Conservation (phyloP, 208 protist genomes). For the Trypanosomatidae sp. region DNA sequence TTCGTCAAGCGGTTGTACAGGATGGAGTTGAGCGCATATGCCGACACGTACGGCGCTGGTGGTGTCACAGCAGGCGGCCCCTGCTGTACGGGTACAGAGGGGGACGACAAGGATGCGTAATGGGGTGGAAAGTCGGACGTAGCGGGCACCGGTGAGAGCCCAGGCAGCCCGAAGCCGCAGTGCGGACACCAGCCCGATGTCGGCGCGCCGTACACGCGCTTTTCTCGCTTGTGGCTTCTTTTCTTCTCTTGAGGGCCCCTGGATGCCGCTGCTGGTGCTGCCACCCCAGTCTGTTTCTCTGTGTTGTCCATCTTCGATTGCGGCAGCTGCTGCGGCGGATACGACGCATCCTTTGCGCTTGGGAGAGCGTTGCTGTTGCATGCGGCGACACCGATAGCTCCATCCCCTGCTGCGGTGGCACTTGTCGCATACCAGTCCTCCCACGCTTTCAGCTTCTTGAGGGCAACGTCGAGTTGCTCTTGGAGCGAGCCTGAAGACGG, state of each 20-base stretch:
- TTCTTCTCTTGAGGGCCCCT: background rate
- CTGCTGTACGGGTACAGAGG: background rate
- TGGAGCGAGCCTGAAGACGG: conserved; percentile 14
- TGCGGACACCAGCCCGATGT: background rate
- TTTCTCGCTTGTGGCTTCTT: background rate
- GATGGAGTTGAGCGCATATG: conserved; percentile 1
- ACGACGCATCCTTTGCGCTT: background rate
- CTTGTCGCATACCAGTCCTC: conserved; percentile 52
- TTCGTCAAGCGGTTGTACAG: background rate
- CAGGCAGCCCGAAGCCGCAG: background rate
- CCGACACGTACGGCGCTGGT: background rate
- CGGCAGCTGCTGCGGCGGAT: background rate
- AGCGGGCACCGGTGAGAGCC: background rate
- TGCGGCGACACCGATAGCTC: background rate
- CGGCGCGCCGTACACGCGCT: background rate
- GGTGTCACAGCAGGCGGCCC: background rate
- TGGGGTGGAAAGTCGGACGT: background rate
- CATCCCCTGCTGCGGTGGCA: background rate
- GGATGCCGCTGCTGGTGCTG: conserved; percentile 3
- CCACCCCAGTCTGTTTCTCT: background rate
- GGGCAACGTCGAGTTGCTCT: conserved; percentile 29
- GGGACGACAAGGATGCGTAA: background rate
- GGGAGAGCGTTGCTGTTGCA: background rate
- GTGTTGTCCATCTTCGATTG: background rate
- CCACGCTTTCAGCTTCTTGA: conserved; percentile 59